Evolutionary conservation across 768 basidiomycete genomes (phyloP), one percentile per base, ranked within the genome.

Genomic region (Suillus subalutaceus): DNA sequence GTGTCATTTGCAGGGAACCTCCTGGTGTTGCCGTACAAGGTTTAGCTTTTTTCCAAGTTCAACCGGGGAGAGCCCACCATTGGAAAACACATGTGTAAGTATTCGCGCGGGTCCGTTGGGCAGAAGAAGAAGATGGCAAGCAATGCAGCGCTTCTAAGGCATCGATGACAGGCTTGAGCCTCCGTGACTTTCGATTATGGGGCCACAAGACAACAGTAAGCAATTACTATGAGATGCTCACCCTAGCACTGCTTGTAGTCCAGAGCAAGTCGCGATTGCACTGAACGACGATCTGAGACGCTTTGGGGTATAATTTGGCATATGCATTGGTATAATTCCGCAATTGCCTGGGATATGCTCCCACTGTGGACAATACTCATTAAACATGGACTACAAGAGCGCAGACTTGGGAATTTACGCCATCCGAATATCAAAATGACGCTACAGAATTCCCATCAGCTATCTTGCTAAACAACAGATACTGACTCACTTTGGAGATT

Each of bases 381-480:
- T 61, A n/a, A 30, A n/a, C 41, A 43, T 26, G 40, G 40, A 43
- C 38, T 46, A 44, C 6, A 55, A 2, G 37, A 12, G 56, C n/a
- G 8, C 38, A 48, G n/a, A 48, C 6, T 41, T 4, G 10, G 23
- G 30, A 32, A 15, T 71, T 48, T 48, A 75, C 74, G 69, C 74
- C 75, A 75, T 23, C 74, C 75, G 16, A 75, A 75, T 20, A 75
- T 70, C 20, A 75, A 71, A 55, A 75, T 70, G 8, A 77, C 67
- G 16, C 74, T 75, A 56, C 10, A 20, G 18, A 52, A 37, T 57
- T 2, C 0, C 1, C 62, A 9, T 60, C 26, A 43, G 40, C 12
- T 20, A 43, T 43, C 26, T 60, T 60, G 41, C 18, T 7, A 18
- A 30, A 43, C 1, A 43, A 26, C 10, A 23, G 23, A n/a, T 43